Percentiles rank a stretch among this genome's conserved stretches.
Conservation (phyloP, 441 rosid species). For the Syzygium syzygioides region DNA sequence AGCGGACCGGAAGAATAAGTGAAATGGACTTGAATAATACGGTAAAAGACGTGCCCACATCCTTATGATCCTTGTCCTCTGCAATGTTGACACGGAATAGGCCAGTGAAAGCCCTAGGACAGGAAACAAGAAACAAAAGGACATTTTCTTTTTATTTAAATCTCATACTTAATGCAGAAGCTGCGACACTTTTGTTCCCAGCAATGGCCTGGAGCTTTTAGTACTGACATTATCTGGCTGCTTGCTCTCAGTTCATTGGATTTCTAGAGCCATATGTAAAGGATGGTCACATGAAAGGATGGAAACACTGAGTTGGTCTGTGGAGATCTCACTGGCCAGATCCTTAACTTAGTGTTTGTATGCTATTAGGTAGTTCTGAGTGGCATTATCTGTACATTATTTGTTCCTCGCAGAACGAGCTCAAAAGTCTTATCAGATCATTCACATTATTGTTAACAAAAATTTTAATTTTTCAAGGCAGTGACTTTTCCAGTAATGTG, state of each 20-base stretch:
- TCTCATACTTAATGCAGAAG: neutral
- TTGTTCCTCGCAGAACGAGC: neutral
- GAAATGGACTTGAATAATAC: neutral
- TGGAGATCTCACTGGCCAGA: neutral
- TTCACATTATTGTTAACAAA: neutral
- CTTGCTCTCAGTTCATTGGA: constrained; percentile 63
- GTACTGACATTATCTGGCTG: neutral
- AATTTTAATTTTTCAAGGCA: neutral
- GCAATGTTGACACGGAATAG: neutral
- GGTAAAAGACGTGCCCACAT: neutral
- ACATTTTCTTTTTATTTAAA: neutral
- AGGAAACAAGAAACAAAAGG: neutral
- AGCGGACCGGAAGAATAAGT: neutral
- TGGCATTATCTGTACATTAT: neutral
- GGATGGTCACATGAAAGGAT: constrained; percentile 62
- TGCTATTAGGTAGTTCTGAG: neutral
- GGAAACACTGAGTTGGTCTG: constrained; percentile 43
- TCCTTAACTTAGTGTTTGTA: neutral
- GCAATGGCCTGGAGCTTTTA: neutral
- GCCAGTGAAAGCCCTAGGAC: neutral
- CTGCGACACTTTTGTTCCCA: neutral
- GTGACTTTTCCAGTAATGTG: neutral
- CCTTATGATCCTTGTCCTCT: neutral
- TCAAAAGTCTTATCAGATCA: neutral
- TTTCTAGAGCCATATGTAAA: constrained; percentile 75